Evolutionary conservation across 768 basidiomycete species (phyloP).

Genomic region (Auriculariales sp.): DNA sequence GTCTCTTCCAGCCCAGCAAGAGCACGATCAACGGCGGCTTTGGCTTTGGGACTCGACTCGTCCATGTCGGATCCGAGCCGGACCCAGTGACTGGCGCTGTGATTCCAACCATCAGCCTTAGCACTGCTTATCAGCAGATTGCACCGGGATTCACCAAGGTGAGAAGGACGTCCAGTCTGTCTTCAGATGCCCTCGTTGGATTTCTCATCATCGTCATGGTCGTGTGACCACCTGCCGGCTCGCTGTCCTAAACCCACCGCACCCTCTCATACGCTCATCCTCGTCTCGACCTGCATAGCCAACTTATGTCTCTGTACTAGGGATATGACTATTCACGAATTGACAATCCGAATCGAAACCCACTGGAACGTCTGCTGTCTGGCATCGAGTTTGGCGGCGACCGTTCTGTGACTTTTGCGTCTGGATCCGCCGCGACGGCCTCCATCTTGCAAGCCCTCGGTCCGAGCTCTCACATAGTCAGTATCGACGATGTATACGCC

Average conservation of each 20-base stretch:
- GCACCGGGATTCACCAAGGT: slow-evolving; percentile 66
- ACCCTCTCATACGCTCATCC: no score
- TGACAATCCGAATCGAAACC: slow-evolving; percentile 74
- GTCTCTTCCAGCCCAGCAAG: no score
- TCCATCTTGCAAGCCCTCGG: slow-evolving; percentile 68
- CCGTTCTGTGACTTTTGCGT: slow-evolving; percentile 64
- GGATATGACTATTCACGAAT: slow-evolving; percentile 88
- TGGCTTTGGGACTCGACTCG: slow-evolving; percentile 70
- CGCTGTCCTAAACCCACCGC: no score
- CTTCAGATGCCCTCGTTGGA: no score
- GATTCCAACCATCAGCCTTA: slow-evolving; percentile 71
- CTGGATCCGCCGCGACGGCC: slow-evolving; percentile 76
- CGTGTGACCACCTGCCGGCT: no score
- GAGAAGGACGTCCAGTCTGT: slow-evolving; percentile 11
- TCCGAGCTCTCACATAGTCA: slow-evolving; percentile 63
- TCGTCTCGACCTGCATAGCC: no score
- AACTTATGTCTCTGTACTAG: no score
- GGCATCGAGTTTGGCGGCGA: slow-evolving; percentile 63
- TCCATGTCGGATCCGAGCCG: slow-evolving; percentile 80
- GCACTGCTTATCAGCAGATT: slow-evolving; percentile 85
- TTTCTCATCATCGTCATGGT: no score
- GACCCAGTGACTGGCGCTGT: slow-evolving; percentile 65
- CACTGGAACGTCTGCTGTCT: slow-evolving; percentile 64
- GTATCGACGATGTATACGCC: slow-evolving; percentile 88
- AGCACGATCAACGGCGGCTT: no score